These are phyloP conservation scores for Ophiocytium majus DNA, from an alignment of 352 stramenopile species.

Conservation along the genomic window DNA sequence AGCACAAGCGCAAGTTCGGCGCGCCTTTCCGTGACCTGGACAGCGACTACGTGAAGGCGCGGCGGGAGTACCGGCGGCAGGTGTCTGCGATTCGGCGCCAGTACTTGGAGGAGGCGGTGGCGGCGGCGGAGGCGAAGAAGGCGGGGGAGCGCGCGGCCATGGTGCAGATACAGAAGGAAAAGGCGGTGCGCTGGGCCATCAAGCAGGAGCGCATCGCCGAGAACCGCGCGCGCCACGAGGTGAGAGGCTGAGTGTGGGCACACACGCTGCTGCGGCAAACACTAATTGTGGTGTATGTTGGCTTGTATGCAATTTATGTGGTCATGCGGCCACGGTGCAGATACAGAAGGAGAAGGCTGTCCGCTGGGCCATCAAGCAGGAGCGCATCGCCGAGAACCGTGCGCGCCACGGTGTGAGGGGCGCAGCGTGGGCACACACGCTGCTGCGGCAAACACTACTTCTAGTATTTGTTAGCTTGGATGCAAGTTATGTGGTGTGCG, in stretches of 20 bases:
- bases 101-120: background rate
- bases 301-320: too few relatives aligned
- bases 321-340: slow-evolving; percentile 14
- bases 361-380: background rate
- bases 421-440: too few relatives aligned
- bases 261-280: too few relatives aligned
- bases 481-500: too few relatives aligned
- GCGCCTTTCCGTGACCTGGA: background rate
- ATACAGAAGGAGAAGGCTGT: slow-evolving; percentile 14
- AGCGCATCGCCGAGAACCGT: background rate
- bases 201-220: background rate
- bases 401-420: background rate
- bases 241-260: too few relatives aligned
- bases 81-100: background rate
- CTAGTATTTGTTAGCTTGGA: too few relatives aligned
- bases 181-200: background rate
- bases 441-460: too few relatives aligned
- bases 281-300: too few relatives aligned
- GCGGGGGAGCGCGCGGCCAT: background rate
- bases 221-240: background rate
- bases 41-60: slow-evolving; percentile 21
- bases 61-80: background rate
- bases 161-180: slow-evolving; percentile 16
- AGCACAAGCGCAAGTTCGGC: slow-evolving; percentile 17
- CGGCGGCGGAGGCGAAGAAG: background rate